A percentile compares a stretch with the other conserved stretches of the same genome.
phyloP scores from a whole-genome alignment of 2,329 filamentous ascomycete species.

The Pseudogymnoascus sp. region DNA sequence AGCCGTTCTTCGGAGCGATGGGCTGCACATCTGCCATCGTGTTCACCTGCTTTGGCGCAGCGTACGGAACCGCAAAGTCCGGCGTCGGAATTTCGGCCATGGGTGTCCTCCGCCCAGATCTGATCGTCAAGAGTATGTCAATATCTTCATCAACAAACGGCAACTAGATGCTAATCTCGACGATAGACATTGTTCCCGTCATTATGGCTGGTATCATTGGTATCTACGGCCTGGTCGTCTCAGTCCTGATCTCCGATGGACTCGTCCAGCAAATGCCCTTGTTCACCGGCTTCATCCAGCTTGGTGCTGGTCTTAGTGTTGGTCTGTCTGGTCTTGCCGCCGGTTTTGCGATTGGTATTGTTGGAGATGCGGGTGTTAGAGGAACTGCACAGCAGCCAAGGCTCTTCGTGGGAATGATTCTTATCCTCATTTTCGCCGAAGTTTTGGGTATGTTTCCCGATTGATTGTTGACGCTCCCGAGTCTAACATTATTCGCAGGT shows the following conservation, averaged over 20 bases:
- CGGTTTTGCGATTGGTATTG: slow-evolving; percentile 80
- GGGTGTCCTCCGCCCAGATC: slow-evolving; percentile 93
- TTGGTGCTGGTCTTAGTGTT: slow-evolving; percentile 74
- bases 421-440: slow-evolving; percentile 82
- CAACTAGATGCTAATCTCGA: slow-evolving; percentile 16
- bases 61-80: slow-evolving; percentile 98
- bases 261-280: slow-evolving; percentile 65
- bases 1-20: slow-evolving; percentile 94
- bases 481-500: slow-evolving; percentile 48
- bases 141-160: background rate
- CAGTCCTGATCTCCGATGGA: slow-evolving; percentile 76
- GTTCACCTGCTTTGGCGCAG: slow-evolving; percentile 93
- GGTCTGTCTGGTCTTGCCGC: slow-evolving; percentile 77
- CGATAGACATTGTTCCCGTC: slow-evolving; percentile 90
- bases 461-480: slow-evolving; percentile 12
- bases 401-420: slow-evolving; percentile 71
- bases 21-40: slow-evolving; percentile 92
- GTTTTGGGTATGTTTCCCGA: slow-evolving; percentile 55
- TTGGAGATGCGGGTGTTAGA: slow-evolving; percentile 81
- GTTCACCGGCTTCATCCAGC: slow-evolving; percentile 78
- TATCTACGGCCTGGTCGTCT: slow-evolving; percentile 92
- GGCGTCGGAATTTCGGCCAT: slow-evolving; percentile 97
- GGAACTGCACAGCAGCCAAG: slow-evolving; percentile 65
- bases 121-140: slow-evolving; percentile 95
- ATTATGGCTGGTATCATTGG: slow-evolving; percentile 99